Percentiles rank a stretch among this genome's conserved stretches.
phyloP scores from a whole-genome alignment of 306 rosid species.

The Parietaria judaica region DNA sequence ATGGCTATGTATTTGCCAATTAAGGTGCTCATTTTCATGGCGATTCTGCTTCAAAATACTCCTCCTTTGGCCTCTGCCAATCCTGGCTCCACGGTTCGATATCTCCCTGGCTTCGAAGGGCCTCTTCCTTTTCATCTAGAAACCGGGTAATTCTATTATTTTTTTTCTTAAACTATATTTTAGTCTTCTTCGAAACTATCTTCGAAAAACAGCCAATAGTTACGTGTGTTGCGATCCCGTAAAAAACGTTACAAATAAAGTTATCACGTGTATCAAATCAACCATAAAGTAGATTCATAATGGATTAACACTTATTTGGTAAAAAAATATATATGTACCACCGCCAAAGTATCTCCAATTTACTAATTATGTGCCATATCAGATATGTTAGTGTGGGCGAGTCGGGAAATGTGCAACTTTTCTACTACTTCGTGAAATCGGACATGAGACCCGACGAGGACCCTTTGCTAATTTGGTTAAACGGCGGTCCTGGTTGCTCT shows the following conservation, averaged over 20 bases:
- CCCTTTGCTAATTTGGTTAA: conserved; percentile 66
- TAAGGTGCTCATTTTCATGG: background rate
- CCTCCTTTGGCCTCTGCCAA: too few species aligned
- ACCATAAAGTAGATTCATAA: too few species aligned
- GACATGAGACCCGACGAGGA: conserved; percentile 46
- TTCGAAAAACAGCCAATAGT: too few species aligned
- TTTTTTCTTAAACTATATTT: too few species aligned
- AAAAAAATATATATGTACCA: too few species aligned
- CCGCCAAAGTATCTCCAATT: too few species aligned
- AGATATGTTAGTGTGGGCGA: conserved; percentile 74
- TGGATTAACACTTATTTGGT: too few species aligned
- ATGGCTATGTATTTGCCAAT: too few species aligned
- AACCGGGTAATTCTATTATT: conserved; percentile 40
- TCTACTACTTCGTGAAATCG: conserved; percentile 59
- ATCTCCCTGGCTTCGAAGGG: conserved; percentile 62
- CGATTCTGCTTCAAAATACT: conserved; percentile 1
- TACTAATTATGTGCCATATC: too few species aligned
- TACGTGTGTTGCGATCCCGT: too few species aligned
- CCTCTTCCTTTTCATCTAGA: conserved; percentile 60
- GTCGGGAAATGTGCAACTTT: conserved; percentile 38
- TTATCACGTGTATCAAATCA: too few species aligned
- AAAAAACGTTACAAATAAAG: background rate
- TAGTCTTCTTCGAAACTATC: too few species aligned
- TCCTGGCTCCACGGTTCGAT: conserved; percentile 1
- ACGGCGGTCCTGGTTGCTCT: conserved; percentile 78